Conservation (phyloP, 2,329 filamentous ascomycete genomes). For the Clarireedia hainanense region DNA sequence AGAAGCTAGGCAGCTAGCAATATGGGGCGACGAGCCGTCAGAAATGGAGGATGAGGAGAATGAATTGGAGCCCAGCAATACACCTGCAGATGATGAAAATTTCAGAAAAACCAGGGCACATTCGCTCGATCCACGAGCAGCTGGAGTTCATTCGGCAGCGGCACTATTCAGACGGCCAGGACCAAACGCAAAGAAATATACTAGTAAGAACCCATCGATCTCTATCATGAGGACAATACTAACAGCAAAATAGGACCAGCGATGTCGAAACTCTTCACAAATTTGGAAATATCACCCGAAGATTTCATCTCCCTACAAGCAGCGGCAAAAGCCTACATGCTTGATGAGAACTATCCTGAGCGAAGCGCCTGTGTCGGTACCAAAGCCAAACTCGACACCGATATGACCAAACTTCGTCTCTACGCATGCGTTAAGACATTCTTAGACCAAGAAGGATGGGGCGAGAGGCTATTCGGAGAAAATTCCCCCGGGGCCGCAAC, state of each 20-base stretch:
- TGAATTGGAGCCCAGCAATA: no score
- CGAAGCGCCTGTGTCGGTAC: constrained; percentile 23
- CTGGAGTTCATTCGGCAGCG: constrained; percentile 24
- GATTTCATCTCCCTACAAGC: constrained; percentile 26
- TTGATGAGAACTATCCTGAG: constrained; percentile 26
- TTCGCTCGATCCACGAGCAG: constrained; percentile 20
- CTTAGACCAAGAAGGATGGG: constrained; percentile 26
- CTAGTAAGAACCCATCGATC: constrained; percentile 16
- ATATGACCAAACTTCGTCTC: constrained; percentile 26
- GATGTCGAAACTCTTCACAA: constrained; percentile 26
- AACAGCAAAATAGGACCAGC: constrained; percentile 19
- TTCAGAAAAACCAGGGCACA: constrained; percentile 1
- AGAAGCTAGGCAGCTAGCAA: constrained; percentile 21
- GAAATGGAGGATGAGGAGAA: constrained; percentile 12
- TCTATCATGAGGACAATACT: not conserved
- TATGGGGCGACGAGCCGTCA: constrained; percentile 24
- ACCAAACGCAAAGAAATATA: constrained; percentile 25
- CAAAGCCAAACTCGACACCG: constrained; percentile 19
- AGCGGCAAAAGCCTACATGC: constrained; percentile 28
- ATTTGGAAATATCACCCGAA: constrained; percentile 23
- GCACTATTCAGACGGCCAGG: constrained; percentile 25
- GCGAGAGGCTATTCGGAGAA: constrained; percentile 22
- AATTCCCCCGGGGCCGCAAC: constrained; percentile 11
- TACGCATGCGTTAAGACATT: constrained; percentile 24
- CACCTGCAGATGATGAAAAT: not conserved